Percentiles rank a stretch among this genome's conserved stretches.
Conservation (phyloP, 768 basidiomycete species). For the Gyrodon lividus region DNA sequence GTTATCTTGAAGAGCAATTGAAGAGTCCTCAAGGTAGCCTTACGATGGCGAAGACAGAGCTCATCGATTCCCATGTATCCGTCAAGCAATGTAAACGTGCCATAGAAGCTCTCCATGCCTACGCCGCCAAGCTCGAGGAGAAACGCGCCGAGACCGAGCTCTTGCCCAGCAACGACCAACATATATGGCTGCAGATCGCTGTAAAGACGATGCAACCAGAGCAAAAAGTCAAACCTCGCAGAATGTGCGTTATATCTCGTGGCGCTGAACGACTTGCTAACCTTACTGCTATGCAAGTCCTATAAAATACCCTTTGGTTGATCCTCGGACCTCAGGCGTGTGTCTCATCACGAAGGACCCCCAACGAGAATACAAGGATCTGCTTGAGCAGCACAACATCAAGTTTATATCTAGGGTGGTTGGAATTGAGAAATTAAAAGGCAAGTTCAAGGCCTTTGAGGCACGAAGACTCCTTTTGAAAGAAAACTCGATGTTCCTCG, state of each 20-base stretch:
- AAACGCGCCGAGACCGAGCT: constrained; percentile 73
- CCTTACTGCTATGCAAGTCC: constrained; percentile 44
- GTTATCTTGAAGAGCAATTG: not conserved
- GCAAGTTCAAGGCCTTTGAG: constrained; percentile 86
- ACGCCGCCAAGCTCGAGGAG: constrained; percentile 63
- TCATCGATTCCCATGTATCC: constrained; percentile 73
- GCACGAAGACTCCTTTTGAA: constrained; percentile 79
- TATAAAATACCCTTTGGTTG: constrained; percentile 77
- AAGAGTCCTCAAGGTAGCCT: not conserved
- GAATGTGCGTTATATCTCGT: constrained; percentile 60
- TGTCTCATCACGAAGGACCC: constrained; percentile 96
- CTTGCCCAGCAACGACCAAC: constrained; percentile 74
- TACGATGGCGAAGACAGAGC: constrained; percentile 46
- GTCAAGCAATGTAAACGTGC: constrained; percentile 73
- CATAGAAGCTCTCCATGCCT: constrained; percentile 70
- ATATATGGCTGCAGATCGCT: constrained; percentile 86
- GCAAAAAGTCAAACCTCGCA: constrained; percentile 75
- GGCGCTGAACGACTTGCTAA: constrained; percentile 1
- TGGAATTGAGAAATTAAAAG: constrained; percentile 87
- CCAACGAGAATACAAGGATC: constrained; percentile 94
- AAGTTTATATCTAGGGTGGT: constrained; percentile 92
- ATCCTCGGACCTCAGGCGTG: constrained; percentile 75
- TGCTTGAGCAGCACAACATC: constrained; percentile 73
- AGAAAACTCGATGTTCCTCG: constrained; percentile 90
- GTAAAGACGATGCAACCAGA: constrained; percentile 79